Evolutionary conservation across 2,329 filamentous ascomycete genomes (phyloP).

Genomic region (Thielaviopsis punctulata): DNA sequence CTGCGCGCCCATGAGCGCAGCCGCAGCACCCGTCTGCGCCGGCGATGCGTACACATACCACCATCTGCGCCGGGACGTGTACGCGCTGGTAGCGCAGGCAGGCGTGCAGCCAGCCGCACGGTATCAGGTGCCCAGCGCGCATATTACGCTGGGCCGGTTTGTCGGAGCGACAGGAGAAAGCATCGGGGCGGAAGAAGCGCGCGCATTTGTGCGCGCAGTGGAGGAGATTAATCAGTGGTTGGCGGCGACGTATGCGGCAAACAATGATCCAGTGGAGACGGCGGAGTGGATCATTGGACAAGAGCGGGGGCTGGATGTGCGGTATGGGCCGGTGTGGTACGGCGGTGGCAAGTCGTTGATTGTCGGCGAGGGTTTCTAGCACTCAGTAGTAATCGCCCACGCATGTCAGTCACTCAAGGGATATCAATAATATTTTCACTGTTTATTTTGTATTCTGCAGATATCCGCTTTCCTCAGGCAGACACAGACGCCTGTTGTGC

Average conservation of each 20-base stretch:
- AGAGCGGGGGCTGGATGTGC: conserved; percentile 61
- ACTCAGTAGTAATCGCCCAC: neutral
- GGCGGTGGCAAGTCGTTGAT: conserved; percentile 59
- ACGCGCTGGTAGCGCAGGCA: conserved; percentile 37
- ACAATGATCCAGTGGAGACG: conserved; percentile 50
- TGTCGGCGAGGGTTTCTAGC: conserved; percentile 42
- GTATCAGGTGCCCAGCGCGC: conserved; percentile 78
- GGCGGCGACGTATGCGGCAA: conserved; percentile 13
- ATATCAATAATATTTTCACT: neutral
- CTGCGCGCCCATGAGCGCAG: conserved; percentile 1
- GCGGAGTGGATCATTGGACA: conserved; percentile 74
- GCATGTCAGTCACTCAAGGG: neutral
- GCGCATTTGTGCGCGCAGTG: conserved; percentile 50
- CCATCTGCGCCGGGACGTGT: conserved; percentile 70
- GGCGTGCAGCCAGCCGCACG: conserved; percentile 47
- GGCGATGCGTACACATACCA: conserved; percentile 71
- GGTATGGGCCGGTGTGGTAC: conserved; percentile 71
- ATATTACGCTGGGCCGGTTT: conserved; percentile 76
- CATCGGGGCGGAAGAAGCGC: conserved; percentile 36
- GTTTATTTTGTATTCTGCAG: conserved; percentile 2
- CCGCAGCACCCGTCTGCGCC: conserved; percentile 20
- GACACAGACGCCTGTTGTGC: neutral
- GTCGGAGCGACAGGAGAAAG: conserved; percentile 24
- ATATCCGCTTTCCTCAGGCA: neutral
- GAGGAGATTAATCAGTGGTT: conserved; percentile 67